phyloP scores from a whole-genome alignment of 306 rosid genomes.

The Potentilla sterilis region DNA sequence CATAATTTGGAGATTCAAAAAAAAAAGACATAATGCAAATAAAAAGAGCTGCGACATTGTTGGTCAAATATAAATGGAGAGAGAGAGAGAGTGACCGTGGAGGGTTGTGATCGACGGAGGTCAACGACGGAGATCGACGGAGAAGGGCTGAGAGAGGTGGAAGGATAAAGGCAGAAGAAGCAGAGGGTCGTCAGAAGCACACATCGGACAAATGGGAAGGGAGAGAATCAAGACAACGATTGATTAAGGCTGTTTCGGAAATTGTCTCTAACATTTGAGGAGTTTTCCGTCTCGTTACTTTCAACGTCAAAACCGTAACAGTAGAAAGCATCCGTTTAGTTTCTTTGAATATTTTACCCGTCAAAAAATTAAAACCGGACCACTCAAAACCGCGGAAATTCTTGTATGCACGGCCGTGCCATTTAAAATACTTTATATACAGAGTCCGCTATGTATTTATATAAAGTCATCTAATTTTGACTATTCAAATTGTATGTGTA shows the following conservation, averaged over 20 bases:
- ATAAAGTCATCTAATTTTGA: too few species aligned
- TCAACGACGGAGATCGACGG: conserved; percentile 21
- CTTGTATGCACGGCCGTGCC: too few species aligned
- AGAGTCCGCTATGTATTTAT: too few species aligned
- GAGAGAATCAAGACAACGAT: neutral
- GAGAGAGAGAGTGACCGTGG: conserved; percentile 23
- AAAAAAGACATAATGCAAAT: neutral
- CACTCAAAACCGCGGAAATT: too few species aligned
- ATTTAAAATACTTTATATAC: too few species aligned
- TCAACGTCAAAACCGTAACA: neutral
- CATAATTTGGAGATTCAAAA: conserved; percentile 11
- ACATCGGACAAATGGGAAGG: conserved; percentile 25
- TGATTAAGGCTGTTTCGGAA: conserved; percentile 12
- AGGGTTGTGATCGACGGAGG: conserved; percentile 6
- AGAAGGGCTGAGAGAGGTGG: neutral
- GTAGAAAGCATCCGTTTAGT: neutral
- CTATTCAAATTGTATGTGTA: too few species aligned
- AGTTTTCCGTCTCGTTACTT: conserved; percentile 12
- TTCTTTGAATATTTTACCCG: too few species aligned
- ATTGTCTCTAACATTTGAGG: conserved; percentile 8
- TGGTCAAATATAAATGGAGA: neutral
- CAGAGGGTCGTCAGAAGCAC: conserved; percentile 14
- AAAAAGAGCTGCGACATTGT: neutral
- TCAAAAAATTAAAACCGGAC: too few species aligned
- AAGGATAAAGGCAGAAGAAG: neutral